Percentiles rank a stretch among this genome's conserved stretches.
Conservation (phyloP, 192 early-diverging fungal genomes). For the Cladochytrium replicatum region DNA sequence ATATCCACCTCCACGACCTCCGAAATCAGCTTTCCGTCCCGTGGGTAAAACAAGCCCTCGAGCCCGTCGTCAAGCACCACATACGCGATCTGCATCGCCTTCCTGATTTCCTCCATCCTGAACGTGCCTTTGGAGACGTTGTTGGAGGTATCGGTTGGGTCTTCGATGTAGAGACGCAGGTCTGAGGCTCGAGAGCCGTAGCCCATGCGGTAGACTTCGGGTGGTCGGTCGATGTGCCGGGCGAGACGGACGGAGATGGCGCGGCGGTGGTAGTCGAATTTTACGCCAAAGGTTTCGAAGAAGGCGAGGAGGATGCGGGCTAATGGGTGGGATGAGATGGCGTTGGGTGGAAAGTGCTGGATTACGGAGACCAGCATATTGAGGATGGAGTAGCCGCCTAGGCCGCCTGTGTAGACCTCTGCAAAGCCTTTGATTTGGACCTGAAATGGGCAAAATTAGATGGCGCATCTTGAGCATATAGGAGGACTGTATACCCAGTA, state of each 20-base stretch:
- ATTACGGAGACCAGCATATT: slow-evolving; percentile 8
- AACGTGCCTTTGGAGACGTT: slow-evolving; percentile 10
- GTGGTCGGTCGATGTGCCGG: background rate
- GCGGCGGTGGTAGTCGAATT: slow-evolving; percentile 1
- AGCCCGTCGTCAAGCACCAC: background rate
- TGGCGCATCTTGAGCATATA: too few species aligned
- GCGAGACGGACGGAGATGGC: background rate
- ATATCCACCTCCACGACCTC: background rate
- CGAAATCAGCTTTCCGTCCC: background rate
- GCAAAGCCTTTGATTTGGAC: slow-evolving; percentile 1
- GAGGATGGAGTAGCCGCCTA: slow-evolving; percentile 9
- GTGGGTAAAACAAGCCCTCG: background rate
- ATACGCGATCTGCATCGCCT: background rate
- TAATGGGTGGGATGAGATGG: background rate
- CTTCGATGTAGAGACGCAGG: slow-evolving; percentile 2
- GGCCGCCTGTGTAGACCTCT: slow-evolving; percentile 8
- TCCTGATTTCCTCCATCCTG: slow-evolving; percentile 1
- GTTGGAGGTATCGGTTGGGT: slow-evolving; percentile 5
- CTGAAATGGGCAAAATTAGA: too few species aligned
- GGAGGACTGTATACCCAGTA: background rate
- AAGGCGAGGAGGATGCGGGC: background rate
- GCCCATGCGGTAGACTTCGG: background rate
- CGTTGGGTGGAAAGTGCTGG: background rate
- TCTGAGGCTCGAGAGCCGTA: background rate
- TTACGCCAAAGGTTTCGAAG: slow-evolving; percentile 4